Evolutionary conservation across 495 filamentous ascomycete species (phyloP), one percentile per base, ranked within the genome.

Genomic region (Aspergillus coremiiformis): DNA sequence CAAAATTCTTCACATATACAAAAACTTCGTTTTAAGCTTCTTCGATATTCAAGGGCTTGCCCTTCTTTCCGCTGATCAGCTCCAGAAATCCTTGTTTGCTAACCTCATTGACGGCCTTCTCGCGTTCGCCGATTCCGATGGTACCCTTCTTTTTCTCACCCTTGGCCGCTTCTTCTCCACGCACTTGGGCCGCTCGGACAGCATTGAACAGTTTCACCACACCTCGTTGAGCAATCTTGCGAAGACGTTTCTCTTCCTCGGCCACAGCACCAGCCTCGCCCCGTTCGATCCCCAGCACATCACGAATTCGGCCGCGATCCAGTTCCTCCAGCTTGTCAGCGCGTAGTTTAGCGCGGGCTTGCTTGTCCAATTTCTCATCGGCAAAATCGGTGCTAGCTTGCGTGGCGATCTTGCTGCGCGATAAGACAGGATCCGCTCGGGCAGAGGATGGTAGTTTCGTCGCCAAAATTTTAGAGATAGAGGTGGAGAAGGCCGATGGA

Each of bases 201-300:
- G 93, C 94, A 71, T 97, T 95, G 67, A 97, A 98, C 51, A 98
- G 72, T 76, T 91, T 93, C 11, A 96, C 83, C 17, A 95, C 90
- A 77, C 90, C 90, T 24, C 88, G 80, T 73, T 95, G 89, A 49
- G 90, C 90, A 33, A 84, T 87, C 75, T 94, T 92, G 60, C 83
- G 79, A 60, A 95, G 65, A 46, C 80, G 72, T 71, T 84, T 86
- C 75, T 98, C 93, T 62, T 84, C 78, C 66, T 89, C 89, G 49
- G 85, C 67, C 9, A 87, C 80, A 39, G 81, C 71, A 17, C 79
- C 72, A 5, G 68, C 65, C 39, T 68, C 41, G 5, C 68, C 68
- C 21, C 67, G 64, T 30, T 76, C 57, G 49, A 84, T 63, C 12
- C 78, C 81, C 56, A 93, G 69, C 10, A 97, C 84, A 73, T 96